Base-by-base conservation (phyloP, 2,329 filamentous ascomycete species). In the Domatiomyces catenatus region DNA sequence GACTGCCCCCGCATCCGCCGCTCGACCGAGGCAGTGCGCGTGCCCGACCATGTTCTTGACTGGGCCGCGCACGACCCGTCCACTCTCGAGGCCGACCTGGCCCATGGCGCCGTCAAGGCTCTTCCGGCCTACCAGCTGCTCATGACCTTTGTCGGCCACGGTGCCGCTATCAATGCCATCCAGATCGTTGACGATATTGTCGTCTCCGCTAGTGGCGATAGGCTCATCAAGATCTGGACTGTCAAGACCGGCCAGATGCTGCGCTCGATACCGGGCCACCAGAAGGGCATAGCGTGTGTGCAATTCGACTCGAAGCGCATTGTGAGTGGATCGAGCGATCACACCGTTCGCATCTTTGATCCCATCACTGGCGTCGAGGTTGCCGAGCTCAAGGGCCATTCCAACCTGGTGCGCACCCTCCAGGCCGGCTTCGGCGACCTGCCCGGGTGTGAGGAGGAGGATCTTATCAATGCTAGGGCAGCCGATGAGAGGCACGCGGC, bases 281-380 rank as follows among this genome's bases (percentile, higher is more conserved):
- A 79, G 56, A 98, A 98, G 65, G 92, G 92, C 28, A 96, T 98
- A 60, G 92, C 92, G 2, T 98, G 92, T 64, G 89, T 98, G 15
- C 90, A 98, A 66, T 96, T 92, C 62, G 92, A 98, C 63, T 88
- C 87, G 22, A 81, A 86, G 48, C 80, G 92, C 18, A 93, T 98
- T 55, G 87, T 98, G 48, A 95, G 87, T 60, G 92, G 92, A 2
- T 95, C 89, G 66, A 95, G 89, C 59, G 92, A 98, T 65, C 88
- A 93, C 63, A 89, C 92, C 42, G 87, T 98, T 28, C 88, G 92
- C 58, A 92, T 98, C 18, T 98, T 94, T 64, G 92, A 96, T 63
- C 82, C 84, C 44, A 76, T 79, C 45, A 88, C 87, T 0, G 84
- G 85, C 3, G 81, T 92, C 8, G 89, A 96, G 66, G 87, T 96